A percentile compares a stretch with the other conserved stretches of the same genome.
Evolutionary conservation across 129 eudicot species (phyloP).

Genomic region (Chrysanthemum makinoi): DNA sequence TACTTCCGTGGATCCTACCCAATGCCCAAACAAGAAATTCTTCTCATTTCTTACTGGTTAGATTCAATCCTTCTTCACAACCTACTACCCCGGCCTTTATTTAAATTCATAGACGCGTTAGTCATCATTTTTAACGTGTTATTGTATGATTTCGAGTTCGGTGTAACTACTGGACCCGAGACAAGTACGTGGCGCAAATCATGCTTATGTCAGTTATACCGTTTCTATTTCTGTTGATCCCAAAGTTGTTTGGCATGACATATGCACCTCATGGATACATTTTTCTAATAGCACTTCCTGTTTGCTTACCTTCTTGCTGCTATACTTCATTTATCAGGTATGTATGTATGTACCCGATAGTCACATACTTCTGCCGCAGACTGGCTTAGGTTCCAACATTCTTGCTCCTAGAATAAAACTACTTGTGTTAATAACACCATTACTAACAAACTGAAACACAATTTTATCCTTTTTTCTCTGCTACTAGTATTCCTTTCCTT

Average conservation of each 20-base stretch:
- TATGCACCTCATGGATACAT: constrained; percentile 30
- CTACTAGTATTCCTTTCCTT: no score
- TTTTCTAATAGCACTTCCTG: constrained; percentile 45
- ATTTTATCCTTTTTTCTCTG: no score
- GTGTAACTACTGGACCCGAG: constrained; percentile 55
- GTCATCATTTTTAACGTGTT: background rate
- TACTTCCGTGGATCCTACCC: constrained; percentile 25
- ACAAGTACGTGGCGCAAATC: constrained; percentile 59
- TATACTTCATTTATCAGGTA: constrained; percentile 82
- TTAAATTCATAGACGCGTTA: background rate
- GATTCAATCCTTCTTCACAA: constrained; percentile 10
- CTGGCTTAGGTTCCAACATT: no score
- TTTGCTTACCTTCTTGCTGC: constrained; percentile 45
- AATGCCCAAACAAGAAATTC: constrained; percentile 20
- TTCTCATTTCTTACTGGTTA: constrained; percentile 39
- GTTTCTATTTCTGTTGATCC: constrained; percentile 55
- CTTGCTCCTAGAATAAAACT: no score
- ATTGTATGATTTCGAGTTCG: constrained; percentile 37
- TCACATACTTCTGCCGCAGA: no score
- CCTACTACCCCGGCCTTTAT: background rate
- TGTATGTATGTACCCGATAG: background rate
- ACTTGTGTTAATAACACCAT: no score
- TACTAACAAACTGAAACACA: no score
- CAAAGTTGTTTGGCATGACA: constrained; percentile 38
- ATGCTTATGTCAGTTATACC: constrained; percentile 72